Conservation (phyloP, 352 stramenopile species). For the Elongisporangium undulatum region DNA sequence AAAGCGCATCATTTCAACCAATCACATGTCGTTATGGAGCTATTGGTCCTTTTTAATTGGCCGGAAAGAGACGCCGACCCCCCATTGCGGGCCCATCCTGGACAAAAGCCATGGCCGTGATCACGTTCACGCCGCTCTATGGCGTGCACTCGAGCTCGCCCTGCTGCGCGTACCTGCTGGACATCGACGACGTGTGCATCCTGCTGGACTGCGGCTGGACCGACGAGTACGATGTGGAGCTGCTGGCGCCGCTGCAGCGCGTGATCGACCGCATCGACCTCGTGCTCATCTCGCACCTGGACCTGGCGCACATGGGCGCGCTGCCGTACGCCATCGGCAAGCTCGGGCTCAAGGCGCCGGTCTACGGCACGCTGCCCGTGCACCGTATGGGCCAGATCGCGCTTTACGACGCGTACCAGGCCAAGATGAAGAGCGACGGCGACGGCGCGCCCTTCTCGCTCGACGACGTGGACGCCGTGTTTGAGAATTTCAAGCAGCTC, state of each 20-base stretch:
- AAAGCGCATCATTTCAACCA: too few species aligned
- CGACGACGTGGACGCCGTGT: conserved; percentile 93
- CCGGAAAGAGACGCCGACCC: too few species aligned
- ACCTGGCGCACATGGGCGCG: conserved; percentile 88
- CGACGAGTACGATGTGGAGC: conserved; percentile 81
- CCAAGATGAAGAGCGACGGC: conserved; percentile 89
- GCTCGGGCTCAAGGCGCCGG: conserved; percentile 76
- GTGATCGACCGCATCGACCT: conserved; percentile 86
- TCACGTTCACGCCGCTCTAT: conserved; percentile 90
- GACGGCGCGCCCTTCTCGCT: conserved; percentile 89
- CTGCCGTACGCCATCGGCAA: conserved; percentile 88
- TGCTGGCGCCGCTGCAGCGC: conserved; percentile 77
- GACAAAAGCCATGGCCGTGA: conserved; percentile 71
- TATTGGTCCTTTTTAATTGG: too few species aligned
- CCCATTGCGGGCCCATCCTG: too few species aligned
- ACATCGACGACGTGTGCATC: conserved; percentile 91
- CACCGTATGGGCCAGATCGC: conserved; percentile 97
- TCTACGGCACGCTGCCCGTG: conserved; percentile 94
- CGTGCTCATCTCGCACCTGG: conserved; percentile 87
- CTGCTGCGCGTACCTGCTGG: conserved; percentile 86
- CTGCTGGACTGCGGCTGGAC: conserved; percentile 90
- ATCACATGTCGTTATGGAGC: too few species aligned
- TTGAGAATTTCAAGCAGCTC: conserved; percentile 91
- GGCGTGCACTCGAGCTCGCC: conserved; percentile 76
- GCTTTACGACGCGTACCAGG: conserved; percentile 94